These are phyloP conservation scores for Coemansia sp. DNA, from an alignment of 192 early-diverging fungal genomes.

Conservation along the genomic window DNA sequence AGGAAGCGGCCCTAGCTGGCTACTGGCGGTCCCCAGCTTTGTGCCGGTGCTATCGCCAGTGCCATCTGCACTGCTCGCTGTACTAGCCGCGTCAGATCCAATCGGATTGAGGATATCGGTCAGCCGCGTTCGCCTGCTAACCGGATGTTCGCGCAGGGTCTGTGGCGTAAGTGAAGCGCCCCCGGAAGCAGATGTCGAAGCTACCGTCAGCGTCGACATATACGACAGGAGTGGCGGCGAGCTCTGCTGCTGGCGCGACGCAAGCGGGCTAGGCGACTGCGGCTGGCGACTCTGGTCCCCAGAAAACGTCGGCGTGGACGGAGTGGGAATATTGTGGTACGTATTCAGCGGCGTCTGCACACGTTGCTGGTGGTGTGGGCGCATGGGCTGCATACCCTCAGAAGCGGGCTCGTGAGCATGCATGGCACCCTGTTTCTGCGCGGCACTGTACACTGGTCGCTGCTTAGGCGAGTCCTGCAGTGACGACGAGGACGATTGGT, in stretches of 20 bases:
- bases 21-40: background rate
- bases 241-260: slow-evolving; percentile 5
- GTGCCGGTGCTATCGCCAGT: background rate
- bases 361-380: background rate
- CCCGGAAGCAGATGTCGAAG: slow-evolving; percentile 2
- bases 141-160: slow-evolving; percentile 9
- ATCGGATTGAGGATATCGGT: slow-evolving; percentile 43
- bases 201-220: slow-evolving; percentile 32
- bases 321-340: slow-evolving; percentile 22
- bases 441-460: background rate
- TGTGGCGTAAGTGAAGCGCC: background rate
- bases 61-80: background rate
- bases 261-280: slow-evolving; percentile 32
- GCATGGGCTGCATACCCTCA: slow-evolving; percentile 1
- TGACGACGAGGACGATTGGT: background rate
- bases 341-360: slow-evolving; percentile 1
- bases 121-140: slow-evolving; percentile 20
- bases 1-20: slow-evolving; percentile 34
- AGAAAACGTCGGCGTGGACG: slow-evolving; percentile 15
- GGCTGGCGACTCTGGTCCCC: slow-evolving; percentile 10
- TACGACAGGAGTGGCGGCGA: slow-evolving; percentile 29
- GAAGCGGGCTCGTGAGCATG: slow-evolving; percentile 9
- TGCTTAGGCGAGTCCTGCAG: slow-evolving; percentile 5
- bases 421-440: background rate
- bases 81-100: background rate